Conservation (phyloP, 164 flowering plant species). For the Saururus chinensis region DNA sequence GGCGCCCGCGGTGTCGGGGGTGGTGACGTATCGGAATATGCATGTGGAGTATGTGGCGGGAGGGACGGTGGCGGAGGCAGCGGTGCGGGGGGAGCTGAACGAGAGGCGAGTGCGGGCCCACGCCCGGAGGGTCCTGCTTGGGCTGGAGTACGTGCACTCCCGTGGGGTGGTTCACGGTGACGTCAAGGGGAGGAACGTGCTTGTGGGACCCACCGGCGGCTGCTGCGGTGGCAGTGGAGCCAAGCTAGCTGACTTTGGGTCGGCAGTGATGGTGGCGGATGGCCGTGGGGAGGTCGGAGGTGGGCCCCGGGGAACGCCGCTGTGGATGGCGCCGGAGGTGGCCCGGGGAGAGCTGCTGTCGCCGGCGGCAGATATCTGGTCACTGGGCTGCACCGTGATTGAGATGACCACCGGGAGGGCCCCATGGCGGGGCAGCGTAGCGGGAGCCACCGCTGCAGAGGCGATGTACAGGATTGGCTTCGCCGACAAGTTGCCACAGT, state of each 20-base stretch:
- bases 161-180: constrained; percentile 64
- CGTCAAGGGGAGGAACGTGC: constrained; percentile 58
- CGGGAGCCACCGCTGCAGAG: constrained; percentile 4
- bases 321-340: constrained; percentile 94
- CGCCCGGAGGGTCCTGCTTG: constrained; percentile 36
- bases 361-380: constrained; percentile 67
- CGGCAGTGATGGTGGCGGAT: constrained; percentile 22
- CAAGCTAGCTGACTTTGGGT: constrained; percentile 78
- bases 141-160: constrained; percentile 39
- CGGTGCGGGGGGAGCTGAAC: constrained; percentile 13
- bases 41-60: constrained; percentile 59
- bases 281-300: background rate
- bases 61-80: constrained; percentile 45
- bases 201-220: constrained; percentile 21
- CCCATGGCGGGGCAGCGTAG: constrained; percentile 37
- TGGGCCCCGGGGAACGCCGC: constrained; percentile 56
- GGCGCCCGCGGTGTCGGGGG: constrained; percentile 16
- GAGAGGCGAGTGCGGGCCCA: constrained; percentile 29
- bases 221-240: constrained; percentile 13
- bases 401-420: constrained; percentile 67
- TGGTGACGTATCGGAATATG: constrained; percentile 31
- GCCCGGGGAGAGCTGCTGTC: constrained; percentile 46
- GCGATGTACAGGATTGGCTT: constrained; percentile 37
- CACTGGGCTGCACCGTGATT: constrained; percentile 69
- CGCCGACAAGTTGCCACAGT: constrained; percentile 33